Evolutionary conservation across 345 rosid species (phyloP).

Genomic region (Melaleuca quinquenervia): DNA sequence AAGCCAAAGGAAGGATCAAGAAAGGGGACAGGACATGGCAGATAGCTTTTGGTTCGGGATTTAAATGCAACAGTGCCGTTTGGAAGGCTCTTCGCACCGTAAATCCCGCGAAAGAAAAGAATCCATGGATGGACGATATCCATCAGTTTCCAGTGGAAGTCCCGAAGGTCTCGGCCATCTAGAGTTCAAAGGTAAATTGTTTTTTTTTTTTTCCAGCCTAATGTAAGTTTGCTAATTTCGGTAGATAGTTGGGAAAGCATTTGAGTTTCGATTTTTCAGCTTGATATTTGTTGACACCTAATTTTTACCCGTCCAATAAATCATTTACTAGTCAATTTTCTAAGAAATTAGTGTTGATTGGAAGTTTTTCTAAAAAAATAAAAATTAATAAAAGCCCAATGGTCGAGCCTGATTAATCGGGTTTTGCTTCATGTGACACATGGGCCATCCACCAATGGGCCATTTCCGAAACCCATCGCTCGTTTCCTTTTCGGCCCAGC

Average conservation of each 20-base stretch:
- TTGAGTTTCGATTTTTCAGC: not conserved
- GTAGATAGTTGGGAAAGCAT: not conserved
- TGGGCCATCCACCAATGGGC: too few relatives aligned
- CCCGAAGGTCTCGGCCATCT: conserved; percentile 19
- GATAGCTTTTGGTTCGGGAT: conserved; percentile 60
- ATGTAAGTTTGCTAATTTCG: not conserved
- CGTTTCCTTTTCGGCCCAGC: too few relatives aligned
- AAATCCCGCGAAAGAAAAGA: conserved; percentile 35
- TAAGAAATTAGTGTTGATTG: too few relatives aligned
- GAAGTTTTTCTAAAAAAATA: too few relatives aligned
- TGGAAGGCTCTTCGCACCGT: conserved; percentile 45
- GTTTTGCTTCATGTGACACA: too few relatives aligned
- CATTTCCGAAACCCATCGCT: too few relatives aligned
- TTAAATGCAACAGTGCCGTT: conserved; percentile 52
- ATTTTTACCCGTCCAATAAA: too few relatives aligned
- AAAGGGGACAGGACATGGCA: conserved; percentile 47
- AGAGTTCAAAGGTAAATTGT: not conserved
- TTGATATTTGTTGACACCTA: too few relatives aligned
- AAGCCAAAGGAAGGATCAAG: conserved; percentile 45
- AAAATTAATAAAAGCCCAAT: too few relatives aligned
- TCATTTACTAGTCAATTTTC: too few relatives aligned
- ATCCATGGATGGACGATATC: conserved; percentile 44
- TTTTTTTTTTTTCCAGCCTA: not conserved
- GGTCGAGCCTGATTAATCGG: too few relatives aligned
- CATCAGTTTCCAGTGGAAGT: conserved; percentile 30